Evolutionary conservation across 768 basidiomycete genomes (phyloP), one percentile per base, ranked within the genome.

Genomic region (Tulasnella sp.): DNA sequence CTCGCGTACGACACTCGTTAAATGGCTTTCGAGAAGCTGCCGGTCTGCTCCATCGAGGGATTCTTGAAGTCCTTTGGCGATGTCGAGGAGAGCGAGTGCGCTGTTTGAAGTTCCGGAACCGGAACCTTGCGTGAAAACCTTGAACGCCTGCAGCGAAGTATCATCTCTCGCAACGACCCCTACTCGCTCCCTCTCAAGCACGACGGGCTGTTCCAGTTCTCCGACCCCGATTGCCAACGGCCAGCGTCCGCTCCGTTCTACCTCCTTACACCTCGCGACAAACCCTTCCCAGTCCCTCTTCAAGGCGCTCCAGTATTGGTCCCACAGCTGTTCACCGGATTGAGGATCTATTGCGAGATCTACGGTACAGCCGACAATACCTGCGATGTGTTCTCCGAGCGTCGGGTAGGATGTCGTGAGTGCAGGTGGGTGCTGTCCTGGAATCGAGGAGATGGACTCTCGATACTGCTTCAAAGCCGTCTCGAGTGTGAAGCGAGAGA

Each of bases 241-340:
- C 91, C 93, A 93, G 69, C 94, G 90, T 46, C 93, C 93, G 81
- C 91, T 91, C 64, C 94, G 92, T 86, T 98, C 97, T n/a, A 96
- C 88, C 82, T 96, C 95, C 77, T 94, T 91, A 84, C 95, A 96
- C 80, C 95, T 90, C 11, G 96, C 93, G 81, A 97, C 92, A 83
- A 98, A 97, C 3, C 97, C 96, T 84, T 98, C 94, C 97, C 97
- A 99, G 83, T 98, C 96, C 72, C 94, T 88, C 85, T 95, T 96
- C 83, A 98, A 86, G 0, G 93, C 92, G 83, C 90, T 93, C 91
- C 94, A 93, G 84, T 95, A 96, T 69, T 91, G 92, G 72, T 91
- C 90, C 84, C 95, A 89, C 82, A 93, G 92, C 72, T 91, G 88
- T 50, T 92, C 93, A 22, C 96, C 96, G 3, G 94, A 96, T 81